Conservation (phyloP, 2,329 filamentous ascomycete species). For the Falciphora oryzae region DNA sequence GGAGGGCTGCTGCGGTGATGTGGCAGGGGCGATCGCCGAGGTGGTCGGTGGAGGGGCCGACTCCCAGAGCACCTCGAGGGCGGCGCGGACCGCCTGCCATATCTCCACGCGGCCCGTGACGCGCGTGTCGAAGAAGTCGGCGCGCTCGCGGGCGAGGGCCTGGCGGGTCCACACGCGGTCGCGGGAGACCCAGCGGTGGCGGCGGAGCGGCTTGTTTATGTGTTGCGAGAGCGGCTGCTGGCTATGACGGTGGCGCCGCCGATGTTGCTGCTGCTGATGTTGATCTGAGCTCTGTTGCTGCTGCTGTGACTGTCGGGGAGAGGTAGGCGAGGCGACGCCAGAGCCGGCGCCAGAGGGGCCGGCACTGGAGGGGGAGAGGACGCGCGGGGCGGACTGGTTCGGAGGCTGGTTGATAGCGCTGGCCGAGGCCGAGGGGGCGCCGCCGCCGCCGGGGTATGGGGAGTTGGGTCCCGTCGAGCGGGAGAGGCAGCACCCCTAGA, state of each 20-base stretch:
- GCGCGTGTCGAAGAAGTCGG: conserved; percentile 85
- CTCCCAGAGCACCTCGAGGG: conserved; percentile 62
- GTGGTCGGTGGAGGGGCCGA: conserved; percentile 28
- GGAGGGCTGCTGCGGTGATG: not conserved
- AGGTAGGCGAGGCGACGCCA: conserved; percentile 17
- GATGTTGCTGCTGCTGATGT: conserved; percentile 24
- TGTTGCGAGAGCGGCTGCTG: conserved; percentile 49
- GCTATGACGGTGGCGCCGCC: conserved; percentile 26
- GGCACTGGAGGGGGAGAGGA: conserved; percentile 13
- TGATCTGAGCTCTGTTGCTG: not conserved
- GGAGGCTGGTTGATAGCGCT: conserved; percentile 45
- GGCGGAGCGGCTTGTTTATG: conserved; percentile 63
- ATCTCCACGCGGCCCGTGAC: conserved; percentile 72
- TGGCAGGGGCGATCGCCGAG: not conserved
- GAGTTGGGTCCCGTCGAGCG: conserved; percentile 45
- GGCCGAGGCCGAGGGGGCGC: conserved; percentile 40
- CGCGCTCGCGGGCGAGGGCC: conserved; percentile 64
- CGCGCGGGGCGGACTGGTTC: conserved; percentile 24
- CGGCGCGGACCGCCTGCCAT: conserved; percentile 69
- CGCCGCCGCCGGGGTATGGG: conserved; percentile 43
- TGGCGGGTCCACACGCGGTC: conserved; percentile 63
- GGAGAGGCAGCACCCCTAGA: conserved; percentile 55
- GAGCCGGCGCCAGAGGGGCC: conserved; percentile 18
- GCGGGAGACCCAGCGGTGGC: conserved; percentile 60
- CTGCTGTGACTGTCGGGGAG: conserved; percentile 8